Conservation (phyloP, 1,139 yeast genomes). For the Saccharomycopsis hybrid region DNA sequence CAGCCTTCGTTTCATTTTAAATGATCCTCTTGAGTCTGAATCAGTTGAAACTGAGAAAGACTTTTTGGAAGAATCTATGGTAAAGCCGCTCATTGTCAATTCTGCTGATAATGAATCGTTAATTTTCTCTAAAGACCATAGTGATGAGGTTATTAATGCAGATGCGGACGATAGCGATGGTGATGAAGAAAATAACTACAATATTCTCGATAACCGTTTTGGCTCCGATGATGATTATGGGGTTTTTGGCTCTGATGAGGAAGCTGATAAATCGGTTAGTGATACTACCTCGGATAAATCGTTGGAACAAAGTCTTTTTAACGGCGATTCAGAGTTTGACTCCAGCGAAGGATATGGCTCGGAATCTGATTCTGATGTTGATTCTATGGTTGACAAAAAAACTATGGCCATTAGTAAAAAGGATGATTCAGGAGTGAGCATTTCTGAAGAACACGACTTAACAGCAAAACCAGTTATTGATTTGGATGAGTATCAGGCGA, state of each 20-base stretch:
- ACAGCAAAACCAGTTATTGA: no score
- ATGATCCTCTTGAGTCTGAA: not conserved
- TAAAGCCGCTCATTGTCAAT: not conserved
- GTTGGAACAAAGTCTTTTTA: no score
- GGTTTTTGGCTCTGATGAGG: constrained; percentile 1
- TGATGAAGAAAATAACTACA: not conserved
- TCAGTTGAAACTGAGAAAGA: not conserved
- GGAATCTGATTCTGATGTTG: no score
- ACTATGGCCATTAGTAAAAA: no score
- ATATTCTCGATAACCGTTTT: not conserved
- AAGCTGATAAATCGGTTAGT: no score
- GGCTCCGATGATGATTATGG: not conserved
- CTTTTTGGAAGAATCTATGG: not conserved
- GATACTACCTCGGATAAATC: no score
- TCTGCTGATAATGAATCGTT: not conserved
- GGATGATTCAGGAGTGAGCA: no score
- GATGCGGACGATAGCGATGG: not conserved
- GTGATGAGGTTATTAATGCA: not conserved
- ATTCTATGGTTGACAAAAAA: no score
- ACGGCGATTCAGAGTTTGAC: no score
- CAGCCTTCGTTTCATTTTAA: constrained; percentile 5
- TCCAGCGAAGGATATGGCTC: no score
- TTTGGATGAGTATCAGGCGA: no score
- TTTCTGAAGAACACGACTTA: no score
- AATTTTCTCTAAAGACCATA: not conserved